These are phyloP conservation scores for Calycina herbarum DNA, from an alignment of 2,329 filamentous ascomycete genomes.

Conservation along the genomic window DNA sequence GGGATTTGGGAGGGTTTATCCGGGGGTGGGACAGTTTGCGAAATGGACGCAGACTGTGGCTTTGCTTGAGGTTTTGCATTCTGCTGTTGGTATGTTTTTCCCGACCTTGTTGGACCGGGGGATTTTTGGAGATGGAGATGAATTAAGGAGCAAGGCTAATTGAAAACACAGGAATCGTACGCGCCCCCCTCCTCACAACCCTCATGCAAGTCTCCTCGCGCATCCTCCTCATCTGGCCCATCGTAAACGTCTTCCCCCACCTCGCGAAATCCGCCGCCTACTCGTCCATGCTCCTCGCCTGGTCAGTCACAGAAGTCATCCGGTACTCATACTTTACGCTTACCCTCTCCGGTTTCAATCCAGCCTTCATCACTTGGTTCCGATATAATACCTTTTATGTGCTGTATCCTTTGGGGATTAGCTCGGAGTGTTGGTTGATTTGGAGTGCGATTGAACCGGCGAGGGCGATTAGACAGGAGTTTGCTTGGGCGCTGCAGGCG, in stretches of 20 bases:
- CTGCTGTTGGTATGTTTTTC: slow-evolving; percentile 62
- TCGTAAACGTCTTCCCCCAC: slow-evolving; percentile 72
- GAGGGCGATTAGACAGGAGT: slow-evolving; percentile 48
- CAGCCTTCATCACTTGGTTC: slow-evolving; percentile 71
- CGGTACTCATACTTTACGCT: slow-evolving; percentile 90
- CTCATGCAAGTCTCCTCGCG: slow-evolving; percentile 86
- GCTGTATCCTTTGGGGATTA: slow-evolving; percentile 89
- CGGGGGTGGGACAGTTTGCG: slow-evolving; percentile 64
- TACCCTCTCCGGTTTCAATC: slow-evolving; percentile 63
- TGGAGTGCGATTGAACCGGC: slow-evolving; percentile 67
- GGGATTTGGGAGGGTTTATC: slow-evolving; percentile 61
- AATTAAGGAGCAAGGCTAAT: neutral
- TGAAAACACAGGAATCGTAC: slow-evolving; percentile 66
- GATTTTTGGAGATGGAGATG: neutral
- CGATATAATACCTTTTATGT: slow-evolving; percentile 92
- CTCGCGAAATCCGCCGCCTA: slow-evolving; percentile 64
- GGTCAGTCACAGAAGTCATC: slow-evolving; percentile 89
- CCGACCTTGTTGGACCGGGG: neutral
- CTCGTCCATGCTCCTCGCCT: slow-evolving; percentile 78
- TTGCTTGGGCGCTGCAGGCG: slow-evolving; percentile 60
- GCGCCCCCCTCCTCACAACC: slow-evolving; percentile 82
- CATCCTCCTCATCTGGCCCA: slow-evolving; percentile 83
- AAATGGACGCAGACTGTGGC: slow-evolving; percentile 85
- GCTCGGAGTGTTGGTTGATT: slow-evolving; percentile 81
- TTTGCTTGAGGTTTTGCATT: slow-evolving; percentile 79